phyloP scores from a whole-genome alignment of 129 eudicot species.

The carrot (Daucus carota) region DNA sequence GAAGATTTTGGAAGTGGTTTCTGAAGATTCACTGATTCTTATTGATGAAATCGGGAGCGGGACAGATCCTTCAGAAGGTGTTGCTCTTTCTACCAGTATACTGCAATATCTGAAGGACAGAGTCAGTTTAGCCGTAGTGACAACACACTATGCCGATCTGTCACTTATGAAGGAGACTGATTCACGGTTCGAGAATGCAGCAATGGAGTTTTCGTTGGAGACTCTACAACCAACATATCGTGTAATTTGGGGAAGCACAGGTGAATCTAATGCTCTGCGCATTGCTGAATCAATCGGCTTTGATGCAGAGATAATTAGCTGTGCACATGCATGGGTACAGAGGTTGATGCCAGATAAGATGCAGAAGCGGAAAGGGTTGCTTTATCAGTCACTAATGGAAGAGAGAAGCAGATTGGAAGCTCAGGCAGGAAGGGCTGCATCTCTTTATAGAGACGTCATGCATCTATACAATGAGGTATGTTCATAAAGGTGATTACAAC shows the following conservation, averaged over 20 bases:
- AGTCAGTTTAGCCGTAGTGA: constrained; percentile 76
- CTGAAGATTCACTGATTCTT: constrained; percentile 75
- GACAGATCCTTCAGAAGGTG: constrained; percentile 98
- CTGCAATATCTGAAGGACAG: constrained; percentile 66
- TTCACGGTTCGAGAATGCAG: constrained; percentile 81
- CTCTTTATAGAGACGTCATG: constrained; percentile 59
- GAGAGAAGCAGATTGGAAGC: constrained; percentile 61
- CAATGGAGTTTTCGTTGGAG: constrained; percentile 85
- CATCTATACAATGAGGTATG: constrained; percentile 71
- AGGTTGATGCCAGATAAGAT: constrained; percentile 78
- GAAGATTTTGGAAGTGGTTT: constrained; percentile 71
- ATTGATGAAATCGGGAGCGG: constrained; percentile 98
- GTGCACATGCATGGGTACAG: constrained; percentile 67
- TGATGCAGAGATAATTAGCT: constrained; percentile 53
- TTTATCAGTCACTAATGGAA: constrained; percentile 63
- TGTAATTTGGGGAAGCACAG: constrained; percentile 90
- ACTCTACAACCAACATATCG: constrained; percentile 81
- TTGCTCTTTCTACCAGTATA: constrained; percentile 91
- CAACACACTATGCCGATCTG: constrained; percentile 94
- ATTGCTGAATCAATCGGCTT: constrained; percentile 81
- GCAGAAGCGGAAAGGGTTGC: constrained; percentile 57
- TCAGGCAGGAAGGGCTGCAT: constrained; percentile 55
- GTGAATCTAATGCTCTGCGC: constrained; percentile 84
- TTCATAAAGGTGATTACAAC: neutral
- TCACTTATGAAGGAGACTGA: constrained; percentile 62